Base-by-base conservation (phyloP, 1,139 yeast genomes). In the Yamadazyma mexicana region DNA sequence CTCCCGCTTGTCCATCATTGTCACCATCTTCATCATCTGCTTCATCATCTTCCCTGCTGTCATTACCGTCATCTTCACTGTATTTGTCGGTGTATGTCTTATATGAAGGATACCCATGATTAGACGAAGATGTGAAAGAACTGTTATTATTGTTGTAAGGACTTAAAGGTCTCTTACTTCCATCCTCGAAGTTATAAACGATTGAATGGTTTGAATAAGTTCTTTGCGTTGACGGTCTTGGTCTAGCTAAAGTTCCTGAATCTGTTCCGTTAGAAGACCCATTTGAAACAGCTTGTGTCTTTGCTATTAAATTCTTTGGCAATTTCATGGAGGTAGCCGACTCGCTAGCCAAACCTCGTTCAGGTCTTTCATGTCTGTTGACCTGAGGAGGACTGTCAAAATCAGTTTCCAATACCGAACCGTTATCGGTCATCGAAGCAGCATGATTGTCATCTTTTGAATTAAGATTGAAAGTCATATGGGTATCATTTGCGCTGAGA, bases 201-300 rank as follows among this genome's bases (percentile, higher is more conserved):
- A 45, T 26, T 2, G 50, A 46, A 34, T 38, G 40, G 14, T 40
- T 42, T 10, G 52, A 48, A 15, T 44, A 28, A 3, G 52, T 42
- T 22, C 53, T 35, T 32, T 45, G 47, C 23, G 38, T 39, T 5
- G 32, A 30, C 7, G 54, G 52, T 17, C 50, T 25, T 25, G 30
- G 30, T 25, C 17, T 33, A 11, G 16, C 16, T 16, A 28, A 16
- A 16, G 16, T 8, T 12, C 31, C 31, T 24, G 14, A 6, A 11
- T 28, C 31, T 16, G n/a, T 28, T 6, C 31, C 16, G 20, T 28
- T 15, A 3, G 16, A 8, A 7, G 31, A 28, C 4, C 12, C 31
- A 28, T 28, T 28, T 4, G 30, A 28, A 3, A 17, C 12, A 5
- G 10, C 14, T 9, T 16, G 18, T 8, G 18, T n/a, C 7, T 11